A percentile compares a stretch with the other conserved stretches of the same genome.
Evolutionary conservation across 345 rosid species (phyloP).

Genomic region (Draba incana): DNA sequence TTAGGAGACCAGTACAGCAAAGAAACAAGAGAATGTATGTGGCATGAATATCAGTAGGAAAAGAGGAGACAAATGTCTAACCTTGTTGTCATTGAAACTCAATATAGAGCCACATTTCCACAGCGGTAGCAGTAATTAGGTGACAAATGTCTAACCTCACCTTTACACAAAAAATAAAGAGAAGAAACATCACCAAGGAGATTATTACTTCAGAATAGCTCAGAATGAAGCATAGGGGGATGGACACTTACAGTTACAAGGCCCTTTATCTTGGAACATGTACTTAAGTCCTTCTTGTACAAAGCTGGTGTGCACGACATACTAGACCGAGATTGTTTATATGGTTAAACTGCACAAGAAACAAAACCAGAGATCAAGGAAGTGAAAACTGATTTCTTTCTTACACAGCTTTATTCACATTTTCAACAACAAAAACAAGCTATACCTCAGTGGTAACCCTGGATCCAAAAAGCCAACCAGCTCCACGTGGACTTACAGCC

Average conservation of each 20-base stretch:
- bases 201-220: slow-evolving; percentile 15
- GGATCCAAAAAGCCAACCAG: slow-evolving; percentile 99
- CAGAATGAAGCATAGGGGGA: slow-evolving; percentile 4
- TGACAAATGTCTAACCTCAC: slow-evolving; percentile 80
- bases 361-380: slow-evolving; percentile 32
- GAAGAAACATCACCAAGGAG: slow-evolving; percentile 38
- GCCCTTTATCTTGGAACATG: slow-evolving; percentile 99
- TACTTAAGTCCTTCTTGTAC: slow-evolving; percentile 99
- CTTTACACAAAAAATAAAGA: slow-evolving; percentile 47
- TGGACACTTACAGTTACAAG: slow-evolving; percentile 77
- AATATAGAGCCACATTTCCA: slow-evolving; percentile 99
- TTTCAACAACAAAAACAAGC: background rate
- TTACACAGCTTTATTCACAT: background rate
- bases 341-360: slow-evolving; percentile 77
- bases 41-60: background rate
- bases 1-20: too few relatives aligned
- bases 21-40: background rate
- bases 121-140: slow-evolving; percentile 99
- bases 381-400: slow-evolving; percentile 2
- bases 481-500: slow-evolving; percentile 99
- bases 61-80: slow-evolving; percentile 39
- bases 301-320: slow-evolving; percentile 97
- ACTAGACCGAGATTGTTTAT: slow-evolving; percentile 93
- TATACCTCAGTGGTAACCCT: slow-evolving; percentile 95
- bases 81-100: slow-evolving; percentile 98